Evolutionary conservation across 495 filamentous ascomycete species (phyloP).

Genomic region (Podospora pseudocomata): DNA sequence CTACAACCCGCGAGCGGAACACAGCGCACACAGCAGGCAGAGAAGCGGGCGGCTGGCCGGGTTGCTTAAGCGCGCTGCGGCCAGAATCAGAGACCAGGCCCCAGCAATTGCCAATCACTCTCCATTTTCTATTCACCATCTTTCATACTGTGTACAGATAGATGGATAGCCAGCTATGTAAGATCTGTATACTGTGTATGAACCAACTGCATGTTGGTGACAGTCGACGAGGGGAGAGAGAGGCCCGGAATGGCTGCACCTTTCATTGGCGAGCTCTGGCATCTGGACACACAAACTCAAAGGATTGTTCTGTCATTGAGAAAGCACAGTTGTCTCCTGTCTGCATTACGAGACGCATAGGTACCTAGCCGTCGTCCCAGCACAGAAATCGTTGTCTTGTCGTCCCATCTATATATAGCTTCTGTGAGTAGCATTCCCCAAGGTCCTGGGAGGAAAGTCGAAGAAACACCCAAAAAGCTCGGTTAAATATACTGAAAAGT

Average conservation of each 20-base stretch:
- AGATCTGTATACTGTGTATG: neutral
- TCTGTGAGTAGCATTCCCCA: neutral
- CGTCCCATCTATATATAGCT: neutral
- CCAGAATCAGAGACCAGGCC: neutral
- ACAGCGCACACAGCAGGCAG: neutral
- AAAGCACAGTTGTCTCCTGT: too few relatives aligned
- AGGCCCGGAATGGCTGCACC: neutral
- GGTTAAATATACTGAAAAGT: neutral
- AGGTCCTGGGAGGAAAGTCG: neutral
- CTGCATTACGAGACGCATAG: neutral
- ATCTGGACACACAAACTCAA: neutral
- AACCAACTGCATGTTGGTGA: neutral
- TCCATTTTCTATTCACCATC: neutral
- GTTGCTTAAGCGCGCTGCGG: slow-evolving; percentile 2
- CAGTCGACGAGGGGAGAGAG: neutral
- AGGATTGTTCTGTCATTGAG: neutral
- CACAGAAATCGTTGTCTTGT: neutral
- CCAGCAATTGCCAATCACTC: neutral
- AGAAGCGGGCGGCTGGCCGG: neutral
- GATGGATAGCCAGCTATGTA: neutral
- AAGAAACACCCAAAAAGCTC: neutral
- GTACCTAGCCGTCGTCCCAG: neutral
- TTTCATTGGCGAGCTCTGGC: neutral
- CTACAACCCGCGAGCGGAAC: neutral
- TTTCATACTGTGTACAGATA: neutral